phyloP scores from a whole-genome alignment of 2,329 filamentous ascomycete species.

The Arachnomyces sp. region DNA sequence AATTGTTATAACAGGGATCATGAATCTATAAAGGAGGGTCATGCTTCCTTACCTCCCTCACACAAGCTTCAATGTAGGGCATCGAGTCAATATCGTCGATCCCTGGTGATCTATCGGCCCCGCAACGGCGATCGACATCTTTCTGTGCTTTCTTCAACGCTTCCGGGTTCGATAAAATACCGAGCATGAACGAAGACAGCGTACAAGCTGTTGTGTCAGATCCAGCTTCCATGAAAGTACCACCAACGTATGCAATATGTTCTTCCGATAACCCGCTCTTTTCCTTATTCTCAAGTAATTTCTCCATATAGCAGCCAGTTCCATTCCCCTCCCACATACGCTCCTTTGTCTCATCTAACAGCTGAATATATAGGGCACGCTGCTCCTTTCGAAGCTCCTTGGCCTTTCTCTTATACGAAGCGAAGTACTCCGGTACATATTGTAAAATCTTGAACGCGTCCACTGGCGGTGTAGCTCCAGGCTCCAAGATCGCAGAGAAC shows the following conservation, averaged over 20 bases:
- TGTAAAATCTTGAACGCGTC: slow-evolving; percentile 13
- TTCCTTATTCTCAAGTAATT: slow-evolving; percentile 2
- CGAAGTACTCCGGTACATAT: slow-evolving; percentile 11
- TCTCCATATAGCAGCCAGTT: slow-evolving; percentile 3
- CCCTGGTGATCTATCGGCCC: neutral
- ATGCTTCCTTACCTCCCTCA: neutral
- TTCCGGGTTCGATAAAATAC: slow-evolving; percentile 4
- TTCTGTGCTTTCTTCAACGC: neutral
- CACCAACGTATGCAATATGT: slow-evolving; percentile 7
- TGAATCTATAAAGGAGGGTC: neutral
- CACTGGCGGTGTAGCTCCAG: slow-evolving; percentile 12
- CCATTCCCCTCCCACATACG: slow-evolving; percentile 2
- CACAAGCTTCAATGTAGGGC: neutral
- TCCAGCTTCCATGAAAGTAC: slow-evolving; percentile 16
- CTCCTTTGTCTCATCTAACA: neutral
- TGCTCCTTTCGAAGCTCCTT: slow-evolving; percentile 8
- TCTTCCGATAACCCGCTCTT: slow-evolving; percentile 5
- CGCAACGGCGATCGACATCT: neutral
- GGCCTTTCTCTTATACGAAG: slow-evolving; percentile 6
- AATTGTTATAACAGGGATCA: neutral
- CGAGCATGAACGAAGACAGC: slow-evolving; percentile 13
- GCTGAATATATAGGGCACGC: neutral
- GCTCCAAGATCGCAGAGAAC: slow-evolving; percentile 11
- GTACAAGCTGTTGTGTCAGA: slow-evolving; percentile 18
- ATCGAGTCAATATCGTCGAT: neutral